Evolutionary conservation across 768 basidiomycete species (phyloP), one percentile per base, ranked within the genome.

Genomic region (Peribolospora kevripleyi): DNA sequence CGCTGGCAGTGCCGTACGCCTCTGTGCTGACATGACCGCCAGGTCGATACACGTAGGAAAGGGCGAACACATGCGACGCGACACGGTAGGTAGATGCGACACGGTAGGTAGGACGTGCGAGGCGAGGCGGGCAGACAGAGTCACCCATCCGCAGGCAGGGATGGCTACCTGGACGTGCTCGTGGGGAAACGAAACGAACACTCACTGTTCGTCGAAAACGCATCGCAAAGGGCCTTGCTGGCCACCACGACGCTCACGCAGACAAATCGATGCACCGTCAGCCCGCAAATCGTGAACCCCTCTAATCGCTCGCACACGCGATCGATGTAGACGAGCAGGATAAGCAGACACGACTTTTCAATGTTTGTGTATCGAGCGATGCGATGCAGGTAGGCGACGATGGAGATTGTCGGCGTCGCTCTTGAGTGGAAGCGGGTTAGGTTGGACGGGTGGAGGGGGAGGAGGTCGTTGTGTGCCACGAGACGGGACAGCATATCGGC

Each of bases 401-500:
- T 79, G 59, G 74, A 75, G 68, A 97, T 97, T 57, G 71, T 74
- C 48, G 93, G 91, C 5, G 87, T 76, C 7, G 88, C 78, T 61
- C 90, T 77, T 41, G 90, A 95, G 69, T 98, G 93, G 67, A 98
- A 98, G 54, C 90, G 81, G 49, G 93, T 95, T 59, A 98, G 74
- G 60, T 80, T 78, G 71, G 72, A 86, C 77, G 86, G 81, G 45
- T 79, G 78, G 59, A 97, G 73, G 55, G 86, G 82, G 68, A 98
- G 87, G 66, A 77, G 78, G 72, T 98, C 91, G 73, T 98, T 98
- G 76, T 93, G 86, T 54, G 75, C 72, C 70, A 93, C 88, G 63
- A 98, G 73, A 59, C 88, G 82, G 65, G 88, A 78, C 62, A 98
- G 77, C 90, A 97, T 97, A 69, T 90, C 84, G 63, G 86, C 87